Evolutionary conservation across 2,329 filamentous ascomycete genomes (phyloP).

Genomic region (Pyricularia sp.): DNA sequence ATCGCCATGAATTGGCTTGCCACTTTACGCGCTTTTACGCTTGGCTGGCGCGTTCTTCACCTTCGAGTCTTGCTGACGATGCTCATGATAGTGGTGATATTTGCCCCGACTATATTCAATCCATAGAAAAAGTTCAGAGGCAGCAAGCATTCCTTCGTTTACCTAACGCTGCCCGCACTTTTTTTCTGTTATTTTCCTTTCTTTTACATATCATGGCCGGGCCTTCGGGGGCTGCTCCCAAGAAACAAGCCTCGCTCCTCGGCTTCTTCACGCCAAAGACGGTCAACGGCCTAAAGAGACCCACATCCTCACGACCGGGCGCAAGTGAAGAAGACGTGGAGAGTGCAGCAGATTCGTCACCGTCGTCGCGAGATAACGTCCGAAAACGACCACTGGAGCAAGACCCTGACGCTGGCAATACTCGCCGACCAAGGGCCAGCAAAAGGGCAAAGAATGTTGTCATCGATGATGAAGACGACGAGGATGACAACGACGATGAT

Average conservation of each 20-base stretch:
- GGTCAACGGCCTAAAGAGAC: slow-evolving; percentile 26
- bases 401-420: slow-evolving; percentile 30
- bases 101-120: not conserved
- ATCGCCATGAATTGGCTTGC: not conserved
- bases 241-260: slow-evolving; percentile 72
- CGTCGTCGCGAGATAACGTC: not conserved
- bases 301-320: not conserved
- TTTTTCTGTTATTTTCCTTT: not conserved
- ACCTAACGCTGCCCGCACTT: not conserved
- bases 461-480: not conserved
- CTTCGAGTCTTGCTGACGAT: not conserved
- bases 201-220: slow-evolving; percentile 20
- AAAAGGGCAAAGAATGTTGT: slow-evolving; percentile 1
- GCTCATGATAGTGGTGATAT: not conserved
- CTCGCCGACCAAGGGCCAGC: slow-evolving; percentile 5
- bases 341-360: not conserved
- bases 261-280: slow-evolving; percentile 66
- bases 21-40: not conserved
- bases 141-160: not conserved
- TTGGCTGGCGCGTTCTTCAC: not conserved
- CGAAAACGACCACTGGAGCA: slow-evolving; percentile 40
- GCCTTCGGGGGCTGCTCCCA: slow-evolving; percentile 29
- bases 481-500: not conserved
- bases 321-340: not conserved
- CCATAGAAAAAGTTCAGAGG: not conserved